Conservation (phyloP, 768 basidiomycete species). For the Boletus eberwhitei region DNA sequence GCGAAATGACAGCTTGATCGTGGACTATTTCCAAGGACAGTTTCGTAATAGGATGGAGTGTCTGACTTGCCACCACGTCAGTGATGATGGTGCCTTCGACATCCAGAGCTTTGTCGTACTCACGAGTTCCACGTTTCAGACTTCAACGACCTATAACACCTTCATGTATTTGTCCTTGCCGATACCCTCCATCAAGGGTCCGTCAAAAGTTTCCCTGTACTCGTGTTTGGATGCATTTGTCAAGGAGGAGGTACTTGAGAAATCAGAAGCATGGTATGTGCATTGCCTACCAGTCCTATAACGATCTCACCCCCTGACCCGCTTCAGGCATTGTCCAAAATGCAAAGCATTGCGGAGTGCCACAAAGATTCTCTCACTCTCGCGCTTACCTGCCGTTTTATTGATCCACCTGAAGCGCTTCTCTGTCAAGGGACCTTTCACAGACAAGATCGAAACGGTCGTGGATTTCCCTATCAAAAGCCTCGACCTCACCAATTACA, state of each 20-base stretch:
- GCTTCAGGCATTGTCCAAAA: conserved; percentile 85
- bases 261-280: conserved; percentile 88
- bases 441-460: conserved; percentile 93
- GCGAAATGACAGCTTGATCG: conserved; percentile 90
- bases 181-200: conserved; percentile 63
- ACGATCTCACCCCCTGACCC: background rate
- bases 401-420: conserved; percentile 92
- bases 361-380: conserved; percentile 81
- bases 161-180: conserved; percentile 95
- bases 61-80: conserved; percentile 83
- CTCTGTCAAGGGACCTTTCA: conserved; percentile 86
- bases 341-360: conserved; percentile 89
- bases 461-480: conserved; percentile 81
- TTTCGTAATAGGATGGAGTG: conserved; percentile 89
- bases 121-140: conserved; percentile 45
- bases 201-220: conserved; percentile 62
- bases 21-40: conserved; percentile 97
- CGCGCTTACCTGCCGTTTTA: conserved; percentile 89
- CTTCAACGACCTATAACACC: conserved; percentile 94
- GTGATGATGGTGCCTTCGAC: conserved; percentile 12
- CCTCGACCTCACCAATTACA: conserved; percentile 71
- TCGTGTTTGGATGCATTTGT: conserved; percentile 90
- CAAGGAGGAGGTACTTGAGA: conserved; percentile 84
- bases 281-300: background rate
- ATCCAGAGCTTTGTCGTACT: conserved; percentile 8